A percentile compares a stretch with the other conserved stretches of the same genome.
phyloP scores from a whole-genome alignment of 495 filamentous ascomycete species.

The Annulohypoxylon nitens region DNA sequence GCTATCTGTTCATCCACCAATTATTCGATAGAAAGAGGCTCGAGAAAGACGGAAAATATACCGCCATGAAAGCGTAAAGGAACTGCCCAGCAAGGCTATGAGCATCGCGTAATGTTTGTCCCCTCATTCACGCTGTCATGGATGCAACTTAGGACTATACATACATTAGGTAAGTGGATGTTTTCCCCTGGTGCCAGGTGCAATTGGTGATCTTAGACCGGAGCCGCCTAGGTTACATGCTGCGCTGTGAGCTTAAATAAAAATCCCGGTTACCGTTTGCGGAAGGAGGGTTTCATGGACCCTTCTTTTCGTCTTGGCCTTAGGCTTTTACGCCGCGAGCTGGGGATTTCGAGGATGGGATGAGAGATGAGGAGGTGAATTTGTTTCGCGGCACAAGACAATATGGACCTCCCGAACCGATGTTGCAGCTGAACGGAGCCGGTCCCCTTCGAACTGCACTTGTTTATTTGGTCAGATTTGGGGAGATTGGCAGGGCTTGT shows the following conservation, averaged over 20 bases:
- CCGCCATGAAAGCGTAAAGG: neutral
- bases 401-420: neutral
- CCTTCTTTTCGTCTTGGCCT: neutral
- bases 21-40: neutral
- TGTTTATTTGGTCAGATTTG: no score
- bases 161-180: neutral
- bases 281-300: conserved; percentile 23
- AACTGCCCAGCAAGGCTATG: neutral
- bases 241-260: conserved; percentile 13
- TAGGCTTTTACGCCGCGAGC: neutral
- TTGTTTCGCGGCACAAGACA: neutral
- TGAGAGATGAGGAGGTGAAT: neutral
- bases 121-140: neutral
- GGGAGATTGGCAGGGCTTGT: neutral
- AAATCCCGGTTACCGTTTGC: conserved; percentile 31
- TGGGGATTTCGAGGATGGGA: neutral
- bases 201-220: neutral
- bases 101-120: neutral
- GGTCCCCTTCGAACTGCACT: neutral
- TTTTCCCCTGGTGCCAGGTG: neutral
- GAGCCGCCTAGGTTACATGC: conserved; percentile 1
- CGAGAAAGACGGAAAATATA: neutral
- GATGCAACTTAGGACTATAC: no score
- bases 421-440: neutral
- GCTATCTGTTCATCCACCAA: no score